These are phyloP conservation scores for Clavaria fumosa DNA, from an alignment of 768 basidiomycete species.

Conservation along the genomic window DNA sequence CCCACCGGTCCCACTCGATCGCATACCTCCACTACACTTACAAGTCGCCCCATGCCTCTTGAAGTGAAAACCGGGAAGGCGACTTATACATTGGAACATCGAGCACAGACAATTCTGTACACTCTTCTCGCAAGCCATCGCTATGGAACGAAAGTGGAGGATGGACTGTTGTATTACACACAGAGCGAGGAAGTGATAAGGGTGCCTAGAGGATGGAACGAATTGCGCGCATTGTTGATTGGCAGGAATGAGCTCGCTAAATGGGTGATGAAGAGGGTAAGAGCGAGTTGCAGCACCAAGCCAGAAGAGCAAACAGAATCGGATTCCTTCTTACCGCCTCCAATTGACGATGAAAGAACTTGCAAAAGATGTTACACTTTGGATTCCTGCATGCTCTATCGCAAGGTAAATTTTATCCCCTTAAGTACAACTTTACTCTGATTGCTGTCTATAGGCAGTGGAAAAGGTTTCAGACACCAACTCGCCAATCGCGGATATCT, in stretches of 20 bases:
- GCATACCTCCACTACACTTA: no score
- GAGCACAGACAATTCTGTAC: constrained; percentile 97
- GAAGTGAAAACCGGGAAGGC: constrained; percentile 93
- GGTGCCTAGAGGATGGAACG: constrained; percentile 68
- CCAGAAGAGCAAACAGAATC: constrained; percentile 9
- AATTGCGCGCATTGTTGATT: constrained; percentile 69
- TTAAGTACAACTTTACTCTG: constrained; percentile 1
- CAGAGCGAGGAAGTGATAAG: constrained; percentile 78
- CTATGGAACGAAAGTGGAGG: constrained; percentile 68
- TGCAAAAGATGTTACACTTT: constrained; percentile 74
- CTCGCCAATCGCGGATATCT: constrained; percentile 50
- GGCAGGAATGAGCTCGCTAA: constrained; percentile 74
- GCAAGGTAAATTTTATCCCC: constrained; percentile 37
- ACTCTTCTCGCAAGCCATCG: constrained; percentile 81
- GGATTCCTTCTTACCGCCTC: constrained; percentile 66
- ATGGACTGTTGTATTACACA: constrained; percentile 88
- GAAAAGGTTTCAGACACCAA: constrained; percentile 41
- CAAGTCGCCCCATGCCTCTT: constrained; percentile 48
- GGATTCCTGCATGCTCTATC: constrained; percentile 89
- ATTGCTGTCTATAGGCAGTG: constrained; percentile 35
- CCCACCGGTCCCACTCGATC: constrained; percentile 9
- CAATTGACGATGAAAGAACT: constrained; percentile 64
- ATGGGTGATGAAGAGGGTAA: constrained; percentile 45
- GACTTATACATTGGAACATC: constrained; percentile 70
- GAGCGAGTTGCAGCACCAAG: background rate